These are phyloP conservation scores for Aspergillus saccharolyticus DNA, from an alignment of 495 filamentous ascomycete species.

Conservation along the genomic window DNA sequence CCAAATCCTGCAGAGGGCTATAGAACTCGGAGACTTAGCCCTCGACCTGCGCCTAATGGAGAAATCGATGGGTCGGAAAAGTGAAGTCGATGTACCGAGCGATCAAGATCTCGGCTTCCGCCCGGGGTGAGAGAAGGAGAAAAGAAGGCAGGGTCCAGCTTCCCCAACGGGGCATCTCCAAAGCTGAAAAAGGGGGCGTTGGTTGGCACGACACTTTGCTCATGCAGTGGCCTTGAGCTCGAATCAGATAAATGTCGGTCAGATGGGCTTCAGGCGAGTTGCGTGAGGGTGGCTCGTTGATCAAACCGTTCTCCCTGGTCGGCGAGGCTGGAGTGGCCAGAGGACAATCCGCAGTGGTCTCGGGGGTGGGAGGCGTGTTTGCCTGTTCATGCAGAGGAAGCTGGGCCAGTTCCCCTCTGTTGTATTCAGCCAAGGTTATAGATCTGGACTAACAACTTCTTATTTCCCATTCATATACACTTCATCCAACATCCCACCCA, in stretches of 20 bases:
- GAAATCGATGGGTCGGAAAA: slow-evolving; percentile 32
- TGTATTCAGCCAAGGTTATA: slow-evolving; percentile 23
- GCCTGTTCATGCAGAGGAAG: slow-evolving; percentile 10
- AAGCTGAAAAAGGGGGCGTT: slow-evolving; percentile 27
- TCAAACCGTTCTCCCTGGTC: background rate
- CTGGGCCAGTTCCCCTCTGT: slow-evolving; percentile 19
- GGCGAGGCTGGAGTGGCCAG: background rate
- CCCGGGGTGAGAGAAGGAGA: slow-evolving; percentile 20
- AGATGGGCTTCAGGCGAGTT: slow-evolving; percentile 27
- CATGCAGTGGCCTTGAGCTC: slow-evolving; percentile 27
- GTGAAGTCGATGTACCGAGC: slow-evolving; percentile 33
- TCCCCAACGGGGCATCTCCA: slow-evolving; percentile 26
- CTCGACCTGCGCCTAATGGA: slow-evolving; percentile 21
- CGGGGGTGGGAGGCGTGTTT: background rate
- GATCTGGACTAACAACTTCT: no score
- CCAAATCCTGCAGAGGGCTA: slow-evolving; percentile 5
- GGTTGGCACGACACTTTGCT: slow-evolving; percentile 18
- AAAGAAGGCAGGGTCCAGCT: slow-evolving; percentile 20
- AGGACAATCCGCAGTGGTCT: background rate
- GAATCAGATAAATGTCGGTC: slow-evolving; percentile 30
- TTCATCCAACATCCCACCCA: slow-evolving; percentile 73
- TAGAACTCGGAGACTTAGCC: slow-evolving; percentile 22
- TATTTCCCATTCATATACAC: no score
- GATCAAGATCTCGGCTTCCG: slow-evolving; percentile 20
- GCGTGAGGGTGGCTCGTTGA: slow-evolving; percentile 10